Base-by-base conservation (phyloP, 805 yeast species). In the Saccharomycopsis microspora region DNA sequence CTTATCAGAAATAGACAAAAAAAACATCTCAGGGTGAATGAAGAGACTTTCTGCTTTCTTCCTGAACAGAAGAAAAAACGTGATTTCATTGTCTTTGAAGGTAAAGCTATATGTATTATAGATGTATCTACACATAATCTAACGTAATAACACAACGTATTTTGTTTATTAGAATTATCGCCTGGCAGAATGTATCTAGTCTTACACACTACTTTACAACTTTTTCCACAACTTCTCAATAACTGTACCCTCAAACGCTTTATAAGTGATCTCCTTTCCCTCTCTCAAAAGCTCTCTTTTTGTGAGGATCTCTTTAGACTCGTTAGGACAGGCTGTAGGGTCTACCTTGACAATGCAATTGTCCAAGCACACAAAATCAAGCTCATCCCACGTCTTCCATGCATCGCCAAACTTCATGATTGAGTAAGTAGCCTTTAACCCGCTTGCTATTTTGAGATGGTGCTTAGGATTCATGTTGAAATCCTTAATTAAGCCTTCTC, bases 351-450 rank as follows among this genome's bases (percentile, higher is more conserved):
- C n/a, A 5, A 51, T 51, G 9, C 37, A 32, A 37, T 51, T 51
- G 32, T 51, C 42, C 34, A 51, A 46, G 9, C 32, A 33, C 10
- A 49, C 38, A 32, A 51, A 51, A 45, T 51, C 54, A 29, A 51
- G 42, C 34, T 51, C 54, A 39, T 40, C 43, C 54, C 54, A 51
- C 3, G 36, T 6, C 32, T 51, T 48, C 54, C 54, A 51, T 31
- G 37, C 41, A 9, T 46, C 41, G 6, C 37, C 39, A 28, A 19
- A 41, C 32, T 44, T 41, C 11, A 39, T 32, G 1, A 44, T 44
- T 6, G 48, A 29, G n/a, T 48, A 48, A 10, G 35, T 42, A 6
- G 44, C 19, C 30, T 49, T 49, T 19, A 43, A 46, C 9, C 38
- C 29, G 28, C 34, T 44, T n/a, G 8, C 36, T 6, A 48, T 48